These are phyloP conservation scores for Exophiala oligosperma DNA, from an alignment of 2,329 filamentous ascomycete species.

Conservation along the genomic window DNA sequence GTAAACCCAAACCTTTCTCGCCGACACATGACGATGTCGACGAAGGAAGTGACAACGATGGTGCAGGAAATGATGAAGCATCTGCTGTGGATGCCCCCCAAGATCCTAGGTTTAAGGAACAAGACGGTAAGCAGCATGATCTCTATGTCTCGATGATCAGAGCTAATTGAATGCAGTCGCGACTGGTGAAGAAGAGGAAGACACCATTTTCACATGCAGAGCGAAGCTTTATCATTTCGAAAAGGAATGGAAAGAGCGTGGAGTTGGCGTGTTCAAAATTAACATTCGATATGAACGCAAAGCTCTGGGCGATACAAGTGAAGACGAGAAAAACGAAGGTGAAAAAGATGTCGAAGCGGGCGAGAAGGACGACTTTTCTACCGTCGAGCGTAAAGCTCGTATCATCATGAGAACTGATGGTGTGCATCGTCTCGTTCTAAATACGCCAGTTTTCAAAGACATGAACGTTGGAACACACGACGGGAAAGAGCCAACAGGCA, in stretches of 20 bases:
- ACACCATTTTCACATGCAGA: constrained; percentile 71
- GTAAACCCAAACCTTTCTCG: constrained; percentile 64
- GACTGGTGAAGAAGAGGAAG: constrained; percentile 83
- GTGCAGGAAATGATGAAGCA: constrained; percentile 56
- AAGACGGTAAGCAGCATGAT: constrained; percentile 62
- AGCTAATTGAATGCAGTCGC: constrained; percentile 59
- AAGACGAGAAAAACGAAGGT: constrained; percentile 30
- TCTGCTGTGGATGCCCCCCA: constrained; percentile 57
- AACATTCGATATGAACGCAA: constrained; percentile 50
- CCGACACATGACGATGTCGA: constrained; percentile 59
- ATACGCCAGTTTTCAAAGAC: constrained; percentile 74
- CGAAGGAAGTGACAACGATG: constrained; percentile 48
- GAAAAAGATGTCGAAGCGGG: constrained; percentile 45
- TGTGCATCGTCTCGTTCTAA: constrained; percentile 81
- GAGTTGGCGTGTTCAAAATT: constrained; percentile 39
- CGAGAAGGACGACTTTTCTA: constrained; percentile 6
- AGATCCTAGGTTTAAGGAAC: constrained; percentile 52
- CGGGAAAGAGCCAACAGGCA: constrained; percentile 66
- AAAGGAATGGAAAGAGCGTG: constrained; percentile 76
- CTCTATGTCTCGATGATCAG: neutral
- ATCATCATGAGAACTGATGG: constrained; percentile 91
- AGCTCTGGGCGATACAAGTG: constrained; percentile 52
- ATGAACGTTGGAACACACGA: constrained; percentile 72
- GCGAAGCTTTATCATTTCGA: constrained; percentile 82
- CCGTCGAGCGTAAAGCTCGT: constrained; percentile 54